Evolutionary conservation across 1,284 basidiomycete species (phyloP), one percentile per base, ranked within the genome.

Genomic region (Xerocomus minutiporus): DNA sequence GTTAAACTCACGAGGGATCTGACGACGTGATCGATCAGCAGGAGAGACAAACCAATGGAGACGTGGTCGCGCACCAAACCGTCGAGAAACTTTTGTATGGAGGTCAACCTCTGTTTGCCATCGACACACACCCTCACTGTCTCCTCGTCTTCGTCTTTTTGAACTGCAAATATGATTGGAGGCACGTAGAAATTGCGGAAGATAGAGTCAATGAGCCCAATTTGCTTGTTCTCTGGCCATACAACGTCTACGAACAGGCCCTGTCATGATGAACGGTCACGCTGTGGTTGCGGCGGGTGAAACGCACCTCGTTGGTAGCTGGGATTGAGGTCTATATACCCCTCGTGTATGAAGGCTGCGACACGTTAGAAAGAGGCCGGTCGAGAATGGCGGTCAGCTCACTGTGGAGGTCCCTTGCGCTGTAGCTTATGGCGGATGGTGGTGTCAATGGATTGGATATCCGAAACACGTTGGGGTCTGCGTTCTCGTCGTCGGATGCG

Each of bases 41-140:
- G 13, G 28, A 32, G 38, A 17, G 2, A 8, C 15, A 11, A 12
- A 3, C 17, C 34, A 23, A 17, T 20, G 29, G 4, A 35, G 41
- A 31, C 35, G 38, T 11, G 35, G 47, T 5, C 4, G 35, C 80
- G 61, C 59, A 84, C 86, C 66, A 82, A 71, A 13, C 86, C 86
- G 57, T 86, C 83, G 46, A 86, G 74, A 61, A 88, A 88, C 57
- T 79, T 81, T 59, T 82, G 79, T 55, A 88, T 86, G 0, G 86
- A 86, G 0, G 85, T 88, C 46, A 88, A 66, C 41, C 86, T 73
- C 71, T 88, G 86, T 63, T 89, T 90, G 5, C 86, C 86, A 57
- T 89, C 88, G 12, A 89, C 84, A 57, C 88, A 90, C 47, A 83
- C 70, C 53, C 79, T 69, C n/a, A 78, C 67, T 39, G 73, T 70